These are phyloP conservation scores for Penicillium sclerotiorum DNA, from an alignment of 2,329 filamentous ascomycete species.

Conservation along the genomic window DNA sequence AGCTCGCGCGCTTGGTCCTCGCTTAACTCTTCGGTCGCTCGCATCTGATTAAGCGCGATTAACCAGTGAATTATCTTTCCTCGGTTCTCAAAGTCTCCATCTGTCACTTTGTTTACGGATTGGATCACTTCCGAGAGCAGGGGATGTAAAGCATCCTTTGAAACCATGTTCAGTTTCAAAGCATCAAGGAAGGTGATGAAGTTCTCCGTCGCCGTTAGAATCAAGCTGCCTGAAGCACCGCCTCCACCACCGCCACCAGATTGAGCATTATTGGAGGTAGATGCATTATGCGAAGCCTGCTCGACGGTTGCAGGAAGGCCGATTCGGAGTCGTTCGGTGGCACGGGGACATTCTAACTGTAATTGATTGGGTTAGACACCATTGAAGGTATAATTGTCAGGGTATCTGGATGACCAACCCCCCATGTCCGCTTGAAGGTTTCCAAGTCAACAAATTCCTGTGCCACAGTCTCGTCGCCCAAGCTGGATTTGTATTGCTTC, in stretches of 20 bases:
- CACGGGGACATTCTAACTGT: conserved; percentile 90
- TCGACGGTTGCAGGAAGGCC: conserved; percentile 85
- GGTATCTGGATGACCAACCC: conserved; percentile 61
- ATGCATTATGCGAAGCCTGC: conserved; percentile 57
- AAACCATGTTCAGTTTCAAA: conserved; percentile 84
- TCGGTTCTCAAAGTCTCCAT: conserved; percentile 90
- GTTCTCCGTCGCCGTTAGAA: conserved; percentile 90
- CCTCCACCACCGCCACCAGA: conserved; percentile 28
- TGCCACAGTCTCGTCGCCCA: conserved; percentile 89
- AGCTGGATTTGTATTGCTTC: conserved; percentile 94
- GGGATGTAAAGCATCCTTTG: conserved; percentile 96
- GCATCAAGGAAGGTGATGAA: conserved; percentile 99
- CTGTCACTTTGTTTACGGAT: conserved; percentile 94
- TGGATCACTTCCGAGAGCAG: conserved; percentile 94
- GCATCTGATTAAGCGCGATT: conserved; percentile 97
- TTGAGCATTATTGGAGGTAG: conserved; percentile 44
- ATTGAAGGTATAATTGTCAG: background rate
- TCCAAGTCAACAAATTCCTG: conserved; percentile 85
- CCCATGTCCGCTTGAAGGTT: conserved; percentile 88
- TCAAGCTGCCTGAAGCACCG: conserved; percentile 64
- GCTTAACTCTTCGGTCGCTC: conserved; percentile 84
- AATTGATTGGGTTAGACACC: conserved; percentile 8
- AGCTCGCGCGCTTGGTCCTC: conserved; percentile 87
- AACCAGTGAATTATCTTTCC: conserved; percentile 99
- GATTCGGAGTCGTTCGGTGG: conserved; percentile 87